Base-by-base conservation (phyloP, 371 early-diverging fungal genomes). In the Pancytospora epiphaga region DNA sequence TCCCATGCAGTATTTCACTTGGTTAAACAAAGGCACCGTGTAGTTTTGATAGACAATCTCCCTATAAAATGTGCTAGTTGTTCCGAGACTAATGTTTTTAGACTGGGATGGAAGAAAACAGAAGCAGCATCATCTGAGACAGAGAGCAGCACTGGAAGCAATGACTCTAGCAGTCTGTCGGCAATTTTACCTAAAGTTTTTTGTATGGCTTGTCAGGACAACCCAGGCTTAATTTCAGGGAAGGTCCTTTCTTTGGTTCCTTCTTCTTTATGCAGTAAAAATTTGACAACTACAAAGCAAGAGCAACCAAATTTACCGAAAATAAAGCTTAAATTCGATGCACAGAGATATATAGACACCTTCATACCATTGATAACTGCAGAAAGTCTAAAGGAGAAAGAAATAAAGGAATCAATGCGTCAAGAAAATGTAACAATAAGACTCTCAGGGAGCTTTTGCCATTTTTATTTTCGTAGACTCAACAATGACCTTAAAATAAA, bases 1-100 rank as follows among this genome's bases (percentile, higher is more conserved):
- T 88, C 95, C 1, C 96, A 95, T 76, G 93, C 93, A 66, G 86
- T 95, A 66, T 89, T 87, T 69, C 96, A 95, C 77, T 80, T 94
- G 56, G 94, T 94, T 27, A 85, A 87, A 57, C 88, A 92, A 6
- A 88, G 88, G 68, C 96, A 95, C 81, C 91, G 90, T 79, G 90
- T 92, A 70, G 92, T 93, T 3, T 83, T 85, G 6, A 67, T 67
- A 22, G 18, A 25, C 0, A 38, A 51, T 40, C 33, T 4, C n/a
- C 66, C 58, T 12, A 83, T 94, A 65, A 93, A 94, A 79, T 95
- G 95, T 80, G 93, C 91, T 81, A 89, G 91, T 80, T 95, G 96
- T 81, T 91, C 92, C 15, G 88, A 87, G 72, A 85, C 89, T 50
- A 95, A 95, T 75, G 88, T 92, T 18, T 95, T 95, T 75, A 84